Evolutionary conservation across 2,329 filamentous ascomycete species (phyloP).

Genomic region (Neonectria neomacrospora): DNA sequence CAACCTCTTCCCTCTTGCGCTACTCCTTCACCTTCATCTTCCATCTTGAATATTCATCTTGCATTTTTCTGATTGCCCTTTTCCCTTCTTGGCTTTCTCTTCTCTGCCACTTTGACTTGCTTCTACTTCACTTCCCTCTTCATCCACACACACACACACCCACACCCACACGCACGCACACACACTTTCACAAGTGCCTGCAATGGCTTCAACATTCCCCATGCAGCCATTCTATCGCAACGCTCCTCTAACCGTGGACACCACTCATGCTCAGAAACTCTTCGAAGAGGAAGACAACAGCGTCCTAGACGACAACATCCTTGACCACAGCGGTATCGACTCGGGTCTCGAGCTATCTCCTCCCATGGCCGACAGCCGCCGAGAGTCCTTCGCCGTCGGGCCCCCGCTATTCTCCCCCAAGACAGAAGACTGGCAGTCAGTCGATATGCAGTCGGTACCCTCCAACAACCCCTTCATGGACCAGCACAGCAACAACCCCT

Average conservation of each 20-base stretch:
- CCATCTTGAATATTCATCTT: conserved; percentile 33
- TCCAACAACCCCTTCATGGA: conserved; percentile 73
- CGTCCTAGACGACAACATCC: conserved; percentile 69
- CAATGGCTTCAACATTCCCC: conserved; percentile 63
- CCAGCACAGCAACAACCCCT: conserved; percentile 70
- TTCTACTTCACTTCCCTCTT: conserved; percentile 32
- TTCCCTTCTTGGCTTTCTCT: conserved; percentile 38
- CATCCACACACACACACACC: conserved; percentile 6
- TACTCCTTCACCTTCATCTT: conserved; percentile 38
- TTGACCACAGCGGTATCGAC: conserved; percentile 69
- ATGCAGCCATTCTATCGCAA: conserved; percentile 65
- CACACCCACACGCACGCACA: conserved; percentile 30
- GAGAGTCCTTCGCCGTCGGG: conserved; percentile 71
- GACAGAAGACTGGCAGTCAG: conserved; percentile 70
- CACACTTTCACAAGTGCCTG: conserved; percentile 37
- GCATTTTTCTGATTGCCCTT: conserved; percentile 36
- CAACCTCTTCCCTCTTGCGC: conserved; percentile 40
- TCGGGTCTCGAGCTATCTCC: conserved; percentile 72
- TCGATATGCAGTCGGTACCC: conserved; percentile 72
- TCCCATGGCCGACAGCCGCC: conserved; percentile 69
- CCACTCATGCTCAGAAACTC: conserved; percentile 63
- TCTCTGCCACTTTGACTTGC: conserved; percentile 37
- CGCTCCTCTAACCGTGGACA: conserved; percentile 64
- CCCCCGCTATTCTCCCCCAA: conserved; percentile 71
- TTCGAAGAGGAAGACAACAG: conserved; percentile 71